Evolutionary conservation across 2,329 filamentous ascomycete species (phyloP).

Genomic region (Lasiodiplodia sp.): DNA sequence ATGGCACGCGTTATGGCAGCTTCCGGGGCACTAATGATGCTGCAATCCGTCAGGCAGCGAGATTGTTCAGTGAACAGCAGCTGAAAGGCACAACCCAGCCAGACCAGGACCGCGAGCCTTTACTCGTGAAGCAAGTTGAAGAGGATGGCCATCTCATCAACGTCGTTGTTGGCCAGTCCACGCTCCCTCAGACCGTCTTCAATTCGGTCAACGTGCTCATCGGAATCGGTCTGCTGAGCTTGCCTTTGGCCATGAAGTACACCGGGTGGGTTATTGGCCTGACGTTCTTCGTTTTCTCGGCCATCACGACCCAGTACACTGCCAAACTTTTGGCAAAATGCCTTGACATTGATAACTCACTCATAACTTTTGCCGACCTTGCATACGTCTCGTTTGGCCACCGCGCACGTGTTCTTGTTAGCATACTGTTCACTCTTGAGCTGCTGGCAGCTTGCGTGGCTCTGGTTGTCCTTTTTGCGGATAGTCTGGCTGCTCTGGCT

Average conservation of each 20-base stretch:
- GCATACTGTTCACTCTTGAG: constrained; percentile 86
- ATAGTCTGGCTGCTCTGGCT: constrained; percentile 81
- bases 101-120: constrained; percentile 66
- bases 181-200: constrained; percentile 92
- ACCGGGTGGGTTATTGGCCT: constrained; percentile 88
- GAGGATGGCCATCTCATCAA: constrained; percentile 83
- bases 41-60: constrained; percentile 63
- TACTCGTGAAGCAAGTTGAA: constrained; percentile 88
- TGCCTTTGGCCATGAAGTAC: constrained; percentile 87
- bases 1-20: constrained; percentile 55
- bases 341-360: constrained; percentile 80
- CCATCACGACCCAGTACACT: constrained; percentile 82
- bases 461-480: constrained; percentile 91
- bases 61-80: constrained; percentile 57
- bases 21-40: constrained; percentile 68
- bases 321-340: constrained; percentile 85
- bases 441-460: constrained; percentile 88
- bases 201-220: constrained; percentile 96
- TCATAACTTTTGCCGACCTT: constrained; percentile 94
- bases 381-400: constrained; percentile 90
- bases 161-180: constrained; percentile 91
- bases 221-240: constrained; percentile 84
- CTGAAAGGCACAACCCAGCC: constrained; percentile 50
- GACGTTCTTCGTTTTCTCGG: constrained; percentile 74
- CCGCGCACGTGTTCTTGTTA: constrained; percentile 80